A percentile compares a stretch with the other conserved stretches of the same genome.
Evolutionary conservation across 108 stramenopile species (phyloP).

Genomic region (Parietichytrium sp.): DNA sequence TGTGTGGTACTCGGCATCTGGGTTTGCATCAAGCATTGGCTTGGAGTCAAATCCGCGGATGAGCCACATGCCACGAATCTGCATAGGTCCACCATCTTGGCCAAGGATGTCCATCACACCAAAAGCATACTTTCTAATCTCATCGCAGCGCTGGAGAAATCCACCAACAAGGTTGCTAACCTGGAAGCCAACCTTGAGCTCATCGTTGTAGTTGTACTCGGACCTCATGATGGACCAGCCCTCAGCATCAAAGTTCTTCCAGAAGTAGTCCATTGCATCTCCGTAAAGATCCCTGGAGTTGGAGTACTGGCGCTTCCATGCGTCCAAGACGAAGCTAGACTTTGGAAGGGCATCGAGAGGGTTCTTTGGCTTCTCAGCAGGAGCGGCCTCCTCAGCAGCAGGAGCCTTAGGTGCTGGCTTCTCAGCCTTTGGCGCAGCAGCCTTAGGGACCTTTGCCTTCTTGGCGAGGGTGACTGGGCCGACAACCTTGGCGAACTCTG

Average conservation of each 20-base stretch:
- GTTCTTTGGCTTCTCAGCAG: constrained; percentile 51
- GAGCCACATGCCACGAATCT: constrained; percentile 67
- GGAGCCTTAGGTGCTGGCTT: constrained; percentile 8
- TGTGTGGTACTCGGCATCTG: constrained; percentile 72
- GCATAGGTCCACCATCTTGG: constrained; percentile 56
- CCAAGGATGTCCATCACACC: constrained; percentile 74
- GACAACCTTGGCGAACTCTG: constrained; percentile 74
- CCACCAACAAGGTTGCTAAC: constrained; percentile 71
- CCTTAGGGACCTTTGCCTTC: constrained; percentile 60
- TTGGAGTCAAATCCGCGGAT: constrained; percentile 68
- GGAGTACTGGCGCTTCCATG: constrained; percentile 34
- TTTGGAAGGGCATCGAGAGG: constrained; percentile 39
- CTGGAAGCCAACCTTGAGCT: constrained; percentile 72
- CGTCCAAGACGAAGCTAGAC: constrained; percentile 42
- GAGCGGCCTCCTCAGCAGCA: constrained; percentile 42
- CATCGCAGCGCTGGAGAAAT: constrained; percentile 74
- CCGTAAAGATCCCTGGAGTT: constrained; percentile 55
- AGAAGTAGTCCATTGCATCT: constrained; percentile 71
- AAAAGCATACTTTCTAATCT: constrained; percentile 73
- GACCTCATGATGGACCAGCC: constrained; percentile 70
- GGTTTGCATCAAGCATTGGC: constrained; percentile 64
- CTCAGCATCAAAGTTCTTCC: constrained; percentile 65
- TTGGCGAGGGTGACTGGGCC: constrained; percentile 74
- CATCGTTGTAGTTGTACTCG: constrained; percentile 75
- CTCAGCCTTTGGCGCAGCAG: constrained; percentile 44